Evolutionary conservation across 805 yeast genomes (phyloP).

Genomic region (Candida tibetensis): DNA sequence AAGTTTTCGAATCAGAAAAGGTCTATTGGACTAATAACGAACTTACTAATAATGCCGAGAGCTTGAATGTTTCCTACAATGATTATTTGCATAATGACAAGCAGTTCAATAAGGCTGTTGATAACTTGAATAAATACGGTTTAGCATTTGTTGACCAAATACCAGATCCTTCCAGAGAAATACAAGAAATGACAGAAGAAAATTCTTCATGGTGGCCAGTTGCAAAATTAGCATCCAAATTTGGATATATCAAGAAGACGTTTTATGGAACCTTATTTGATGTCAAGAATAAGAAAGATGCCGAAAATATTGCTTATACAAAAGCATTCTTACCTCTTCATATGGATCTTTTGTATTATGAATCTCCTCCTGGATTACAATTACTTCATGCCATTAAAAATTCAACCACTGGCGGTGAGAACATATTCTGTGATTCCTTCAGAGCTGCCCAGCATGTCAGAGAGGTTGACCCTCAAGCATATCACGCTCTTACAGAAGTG

Average conservation of each 20-base stretch:
- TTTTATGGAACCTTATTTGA: slow-evolving; percentile 73
- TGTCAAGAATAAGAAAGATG: slow-evolving; percentile 48
- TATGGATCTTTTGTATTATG: slow-evolving; percentile 74
- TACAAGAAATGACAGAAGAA: slow-evolving; percentile 35
- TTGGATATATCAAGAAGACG: slow-evolving; percentile 69
- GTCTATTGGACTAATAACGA: slow-evolving; percentile 36
- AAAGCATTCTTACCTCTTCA: slow-evolving; percentile 64
- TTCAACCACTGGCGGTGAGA: slow-evolving; percentile 63
- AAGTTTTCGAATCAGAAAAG: slow-evolving; percentile 31
- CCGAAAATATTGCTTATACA: slow-evolving; percentile 71
- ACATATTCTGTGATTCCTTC: slow-evolving; percentile 66
- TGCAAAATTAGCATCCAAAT: slow-evolving; percentile 41
- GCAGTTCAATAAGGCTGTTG: slow-evolving; percentile 38
- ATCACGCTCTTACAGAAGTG: slow-evolving; percentile 55
- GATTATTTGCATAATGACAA: slow-evolving; percentile 32
- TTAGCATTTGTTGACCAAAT: slow-evolving; percentile 51
- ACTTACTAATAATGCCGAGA: slow-evolving; percentile 18
- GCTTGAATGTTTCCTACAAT: slow-evolving; percentile 30
- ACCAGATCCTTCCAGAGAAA: slow-evolving; percentile 39
- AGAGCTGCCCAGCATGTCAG: slow-evolving; percentile 58
- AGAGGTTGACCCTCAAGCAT: slow-evolving; percentile 58
- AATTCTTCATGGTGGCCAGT: slow-evolving; percentile 43
- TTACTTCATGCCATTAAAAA: slow-evolving; percentile 59
- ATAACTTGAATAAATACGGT: slow-evolving; percentile 54
- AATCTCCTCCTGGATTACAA: slow-evolving; percentile 80